phyloP scores from a whole-genome alignment of 1,284 basidiomycete genomes.

The Fomitiporia mediterranea region DNA sequence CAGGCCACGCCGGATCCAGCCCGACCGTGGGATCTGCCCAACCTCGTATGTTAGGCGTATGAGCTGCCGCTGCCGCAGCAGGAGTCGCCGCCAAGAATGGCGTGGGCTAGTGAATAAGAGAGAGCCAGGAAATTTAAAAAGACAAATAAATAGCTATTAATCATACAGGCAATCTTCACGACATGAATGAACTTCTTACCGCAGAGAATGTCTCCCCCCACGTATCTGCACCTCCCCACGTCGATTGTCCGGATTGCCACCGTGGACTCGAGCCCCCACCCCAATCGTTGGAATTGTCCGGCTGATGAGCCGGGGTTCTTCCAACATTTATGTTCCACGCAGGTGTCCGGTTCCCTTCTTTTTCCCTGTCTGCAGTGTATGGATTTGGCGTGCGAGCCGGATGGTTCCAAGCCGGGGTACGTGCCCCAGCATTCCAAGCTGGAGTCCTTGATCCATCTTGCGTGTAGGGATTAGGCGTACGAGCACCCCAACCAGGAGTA shows the following conservation, averaged over 20 bases:
- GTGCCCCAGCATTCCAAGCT: slow-evolving; percentile 30
- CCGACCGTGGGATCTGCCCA: background rate
- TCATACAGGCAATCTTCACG: background rate
- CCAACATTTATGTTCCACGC: slow-evolving; percentile 34
- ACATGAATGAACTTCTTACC: slow-evolving; percentile 5
- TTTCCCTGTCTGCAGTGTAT: slow-evolving; percentile 47
- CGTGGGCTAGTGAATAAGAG: slow-evolving; percentile 1
- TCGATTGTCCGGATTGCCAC: slow-evolving; percentile 18
- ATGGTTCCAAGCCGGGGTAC: slow-evolving; percentile 57
- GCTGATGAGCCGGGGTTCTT: slow-evolving; percentile 29
- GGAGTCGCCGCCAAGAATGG: slow-evolving; percentile 16
- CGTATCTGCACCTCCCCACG: background rate
- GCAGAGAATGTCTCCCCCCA: slow-evolving; percentile 13
- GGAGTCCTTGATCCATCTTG: slow-evolving; percentile 34
- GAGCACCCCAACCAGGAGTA: slow-evolving; percentile 40
- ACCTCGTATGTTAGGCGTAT: no score
- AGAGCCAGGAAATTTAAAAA: background rate
- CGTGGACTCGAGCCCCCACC: slow-evolving; percentile 36
- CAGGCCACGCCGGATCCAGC: background rate
- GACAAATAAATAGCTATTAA: background rate
- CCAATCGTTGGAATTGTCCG: slow-evolving; percentile 46
- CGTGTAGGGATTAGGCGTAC: slow-evolving; percentile 58
- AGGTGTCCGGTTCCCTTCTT: slow-evolving; percentile 47
- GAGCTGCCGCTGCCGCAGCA: slow-evolving; percentile 11
- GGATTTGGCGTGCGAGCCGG: slow-evolving; percentile 69